Base-by-base conservation (phyloP, 2,329 filamentous ascomycete genomes). In the Aspergillus calidoustus region DNA sequence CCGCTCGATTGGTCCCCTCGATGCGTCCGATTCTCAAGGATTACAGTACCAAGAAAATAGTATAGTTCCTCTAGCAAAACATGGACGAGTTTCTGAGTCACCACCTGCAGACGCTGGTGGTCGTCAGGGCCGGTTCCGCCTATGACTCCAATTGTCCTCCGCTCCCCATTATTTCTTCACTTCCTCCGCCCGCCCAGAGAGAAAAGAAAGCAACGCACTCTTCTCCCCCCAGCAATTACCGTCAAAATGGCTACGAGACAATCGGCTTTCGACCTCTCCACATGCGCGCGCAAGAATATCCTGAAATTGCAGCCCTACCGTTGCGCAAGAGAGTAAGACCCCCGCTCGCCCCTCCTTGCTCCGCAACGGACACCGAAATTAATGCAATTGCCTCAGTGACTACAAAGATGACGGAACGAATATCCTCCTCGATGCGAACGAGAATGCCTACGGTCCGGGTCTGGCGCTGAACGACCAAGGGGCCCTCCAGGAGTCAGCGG, bases 361-460 rank as follows among this genome's bases (percentile, higher is more conserved):
- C 19, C 51, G 22, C 55, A 64, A 58, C 52, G 47, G 60, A 56
- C 59, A 34, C n/a, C 52, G 53, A 65, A 19, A 54, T 43, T 54
- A 46, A 49, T 19, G 28, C 69, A 72, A 67, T 76, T 65, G 66
- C 70, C 54, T 72, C 74, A 96, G 92, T 81, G 95, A 99, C 85
- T 98, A 99, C 86, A 97, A 99, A 82, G 94, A 99, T 77, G 91
- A 99, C 75, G 95, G 95, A 69, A 94, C 89, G 62, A 98, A 98
- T 74, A 88, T 98, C 71, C 89, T 99, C 56, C 90, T 99, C 68
- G 95, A 99, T 76, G 95, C 95, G 70, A 99, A 99, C 73, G 95
- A 99, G 81, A 99, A 99, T 74, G 93, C 95, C 62, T 97, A 90
- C 72, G 95, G 95, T 0, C 94, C 95, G 0, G 90, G 91, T 1